Evolutionary conservation across 2,329 filamentous ascomycete genomes (phyloP).

Genomic region (Xylariaceae sp.): DNA sequence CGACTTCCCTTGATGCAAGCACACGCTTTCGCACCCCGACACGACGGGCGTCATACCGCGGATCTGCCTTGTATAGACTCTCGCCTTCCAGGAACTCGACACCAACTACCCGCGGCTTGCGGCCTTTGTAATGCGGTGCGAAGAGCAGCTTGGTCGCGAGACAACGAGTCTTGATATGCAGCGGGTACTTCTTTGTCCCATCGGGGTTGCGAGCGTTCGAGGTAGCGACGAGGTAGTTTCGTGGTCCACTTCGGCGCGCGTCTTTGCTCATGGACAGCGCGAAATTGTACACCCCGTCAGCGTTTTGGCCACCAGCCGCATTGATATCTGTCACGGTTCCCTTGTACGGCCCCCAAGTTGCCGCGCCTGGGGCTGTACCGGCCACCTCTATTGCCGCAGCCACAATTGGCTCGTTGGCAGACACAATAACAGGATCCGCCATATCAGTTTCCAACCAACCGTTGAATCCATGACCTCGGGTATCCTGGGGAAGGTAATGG

Average conservation of each 20-base stretch:
- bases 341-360: background rate
- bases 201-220: background rate
- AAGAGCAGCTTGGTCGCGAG: constrained; percentile 1
- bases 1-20: constrained; percentile 7
- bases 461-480: background rate
- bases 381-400: background rate
- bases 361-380: background rate
- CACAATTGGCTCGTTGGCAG: background rate
- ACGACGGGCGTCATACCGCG: constrained; percentile 2
- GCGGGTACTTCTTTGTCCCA: background rate
- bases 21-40: constrained; percentile 1
- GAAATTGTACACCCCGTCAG: background rate
- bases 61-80: constrained; percentile 9
- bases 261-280: background rate
- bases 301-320: background rate
- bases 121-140: background rate
- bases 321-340: background rate
- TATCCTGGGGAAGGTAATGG: constrained; percentile 38
- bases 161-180: background rate
- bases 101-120: constrained; percentile 4
- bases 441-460: background rate
- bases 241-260: background rate
- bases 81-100: constrained; percentile 10
- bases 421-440: background rate
- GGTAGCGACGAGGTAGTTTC: background rate